Evolutionary conservation across 257 asterid species (phyloP).

Genomic region (Striga asiatica): DNA sequence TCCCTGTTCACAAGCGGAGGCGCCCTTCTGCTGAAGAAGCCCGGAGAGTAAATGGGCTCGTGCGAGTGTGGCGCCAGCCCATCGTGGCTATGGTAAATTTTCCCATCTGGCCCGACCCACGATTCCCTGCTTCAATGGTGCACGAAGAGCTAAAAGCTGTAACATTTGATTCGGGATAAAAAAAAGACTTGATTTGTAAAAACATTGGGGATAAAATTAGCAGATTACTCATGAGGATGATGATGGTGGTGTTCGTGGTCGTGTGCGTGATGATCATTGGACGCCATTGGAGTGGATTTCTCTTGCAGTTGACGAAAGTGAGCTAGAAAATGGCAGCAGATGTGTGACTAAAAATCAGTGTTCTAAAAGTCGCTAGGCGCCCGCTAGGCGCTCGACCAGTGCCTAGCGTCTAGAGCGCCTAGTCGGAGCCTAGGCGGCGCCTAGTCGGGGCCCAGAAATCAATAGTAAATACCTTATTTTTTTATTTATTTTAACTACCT

Average conservation of each 20-base stretch:
- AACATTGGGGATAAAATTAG: not conserved
- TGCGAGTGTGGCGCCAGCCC: constrained; percentile 94
- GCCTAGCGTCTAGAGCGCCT: too few species aligned
- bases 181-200: not conserved
- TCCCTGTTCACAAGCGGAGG: constrained; percentile 60
- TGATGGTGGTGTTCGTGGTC: constrained; percentile 22
- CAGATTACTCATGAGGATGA: constrained; percentile 29
- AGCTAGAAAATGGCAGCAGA: not conserved
- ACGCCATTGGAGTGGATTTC: constrained; percentile 34
- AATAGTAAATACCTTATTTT: too few species aligned
- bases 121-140: constrained; percentile 39
- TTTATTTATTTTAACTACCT: too few species aligned
- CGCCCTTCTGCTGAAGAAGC: constrained; percentile 85
- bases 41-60: constrained; percentile 84
- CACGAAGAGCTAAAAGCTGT: not conserved
- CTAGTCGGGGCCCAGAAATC: too few species aligned
- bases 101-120: constrained; percentile 80
- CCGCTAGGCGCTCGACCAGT: too few species aligned
- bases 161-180: too few species aligned
- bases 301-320: not conserved
- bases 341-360: too few species aligned
- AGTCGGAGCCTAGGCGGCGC: too few species aligned
- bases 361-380: too few species aligned
- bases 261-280: constrained; percentile 27
- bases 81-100: constrained; percentile 90